Evolutionary conservation across 306 rosid species (phyloP).

Genomic region (Casuarina cunninghamiana): DNA sequence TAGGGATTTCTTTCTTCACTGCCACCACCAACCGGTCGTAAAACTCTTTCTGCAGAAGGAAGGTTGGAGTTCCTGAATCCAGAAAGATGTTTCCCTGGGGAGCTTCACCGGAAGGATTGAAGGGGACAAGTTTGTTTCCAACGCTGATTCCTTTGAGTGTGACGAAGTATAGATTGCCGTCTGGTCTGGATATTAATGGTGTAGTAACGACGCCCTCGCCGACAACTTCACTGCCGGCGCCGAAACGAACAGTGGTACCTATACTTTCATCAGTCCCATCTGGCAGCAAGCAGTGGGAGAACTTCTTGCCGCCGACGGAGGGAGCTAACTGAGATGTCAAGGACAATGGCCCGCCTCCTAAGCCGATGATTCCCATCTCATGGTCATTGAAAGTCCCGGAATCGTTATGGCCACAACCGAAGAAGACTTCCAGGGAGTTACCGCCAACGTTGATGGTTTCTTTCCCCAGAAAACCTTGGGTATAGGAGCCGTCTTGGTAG

Average conservation of each 20-base stretch:
- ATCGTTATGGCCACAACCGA: conserved; percentile 61
- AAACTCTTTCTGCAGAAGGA: conserved; percentile 49
- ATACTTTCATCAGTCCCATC: conserved; percentile 45
- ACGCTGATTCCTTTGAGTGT: conserved; percentile 55
- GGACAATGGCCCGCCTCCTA: conserved; percentile 58
- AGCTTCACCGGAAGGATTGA: conserved; percentile 26
- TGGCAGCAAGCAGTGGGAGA: conserved; percentile 62
- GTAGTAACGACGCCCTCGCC: conserved; percentile 59
- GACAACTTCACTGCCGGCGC: conserved; percentile 48
- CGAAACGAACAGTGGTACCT: conserved; percentile 48
- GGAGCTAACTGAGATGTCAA: conserved; percentile 54
- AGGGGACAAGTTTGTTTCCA: conserved; percentile 46
- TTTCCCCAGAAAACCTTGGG: conserved; percentile 44
- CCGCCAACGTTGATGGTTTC: conserved; percentile 43
- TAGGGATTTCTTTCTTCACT: conserved; percentile 33
- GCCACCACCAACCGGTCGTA: conserved; percentile 43
- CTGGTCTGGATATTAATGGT: conserved; percentile 43
- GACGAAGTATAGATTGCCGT: conserved; percentile 45
- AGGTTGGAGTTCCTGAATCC: conserved; percentile 65
- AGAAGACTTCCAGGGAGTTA: conserved; percentile 32
- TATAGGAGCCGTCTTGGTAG: conserved; percentile 39
- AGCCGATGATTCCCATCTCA: conserved; percentile 60
- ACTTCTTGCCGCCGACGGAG: conserved; percentile 39
- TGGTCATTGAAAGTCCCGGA: conserved; percentile 51
- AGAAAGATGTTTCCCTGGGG: conserved; percentile 47